Percentiles rank a stretch among this genome's conserved stretches.
Evolutionary conservation across 805 yeast genomes (phyloP).

Genomic region (Dipodascus geniculatus): DNA sequence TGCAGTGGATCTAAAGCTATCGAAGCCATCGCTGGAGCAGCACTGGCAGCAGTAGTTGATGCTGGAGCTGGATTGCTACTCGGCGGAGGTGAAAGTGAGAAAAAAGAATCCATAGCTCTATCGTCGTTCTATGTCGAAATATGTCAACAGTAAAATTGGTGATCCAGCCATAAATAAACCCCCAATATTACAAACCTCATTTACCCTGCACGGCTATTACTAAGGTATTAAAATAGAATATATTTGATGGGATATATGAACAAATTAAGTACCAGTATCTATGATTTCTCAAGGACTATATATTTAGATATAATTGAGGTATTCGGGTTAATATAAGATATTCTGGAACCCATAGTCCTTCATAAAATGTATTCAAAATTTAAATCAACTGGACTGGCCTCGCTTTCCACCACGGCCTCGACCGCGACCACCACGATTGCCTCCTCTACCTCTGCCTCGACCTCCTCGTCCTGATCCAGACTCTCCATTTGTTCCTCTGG

Average conservation of each 20-base stretch:
- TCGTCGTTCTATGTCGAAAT: not conserved
- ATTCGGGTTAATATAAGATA: too few relatives aligned
- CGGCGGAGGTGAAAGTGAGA: not conserved
- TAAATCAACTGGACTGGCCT: not conserved
- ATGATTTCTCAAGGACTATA: too few relatives aligned
- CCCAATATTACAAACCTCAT: not conserved
- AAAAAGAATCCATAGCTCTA: not conserved
- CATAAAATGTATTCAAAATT: not conserved
- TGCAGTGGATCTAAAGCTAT: not conserved
- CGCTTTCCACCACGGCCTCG: conserved; percentile 4
- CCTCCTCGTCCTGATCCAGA: conserved; percentile 13
- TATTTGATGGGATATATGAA: too few relatives aligned
- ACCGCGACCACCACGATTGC: conserved; percentile 13
- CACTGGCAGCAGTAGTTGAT: not conserved
- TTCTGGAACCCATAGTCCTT: too few relatives aligned
- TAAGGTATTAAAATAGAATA: not conserved
- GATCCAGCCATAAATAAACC: not conserved
- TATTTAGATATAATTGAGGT: too few relatives aligned
- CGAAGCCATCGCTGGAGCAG: not conserved
- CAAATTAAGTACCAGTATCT: too few relatives aligned
- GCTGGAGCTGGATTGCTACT: not conserved
- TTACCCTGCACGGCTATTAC: not conserved
- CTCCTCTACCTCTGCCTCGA: conserved; percentile 15
- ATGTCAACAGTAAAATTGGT: not conserved
- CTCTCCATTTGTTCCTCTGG: conserved; percentile 7